Base-by-base conservation (phyloP, 768 basidiomycete species). In the Trametes sanguinea region DNA sequence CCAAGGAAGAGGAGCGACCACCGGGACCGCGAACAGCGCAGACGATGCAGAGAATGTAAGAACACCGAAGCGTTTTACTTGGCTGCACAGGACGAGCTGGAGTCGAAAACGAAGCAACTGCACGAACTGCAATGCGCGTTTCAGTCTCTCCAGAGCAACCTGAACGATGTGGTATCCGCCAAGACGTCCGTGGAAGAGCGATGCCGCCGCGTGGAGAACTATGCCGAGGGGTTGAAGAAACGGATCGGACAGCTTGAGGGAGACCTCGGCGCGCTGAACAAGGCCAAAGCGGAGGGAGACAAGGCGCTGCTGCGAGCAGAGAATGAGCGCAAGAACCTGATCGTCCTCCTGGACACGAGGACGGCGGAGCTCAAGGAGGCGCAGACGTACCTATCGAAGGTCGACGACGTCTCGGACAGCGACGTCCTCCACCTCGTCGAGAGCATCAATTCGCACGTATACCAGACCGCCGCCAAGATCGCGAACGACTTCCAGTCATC, bases 381-480 rank as follows among this genome's bases (percentile, higher is more conserved):
- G 10, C 81, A 81, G 65, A 75, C 73, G 53, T 84, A 81, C 74
- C 72, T 81, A 48, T 74, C 75, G 1, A 80, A 76, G 22, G 76
- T 76, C 1, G 82, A 83, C 63, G 44, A 70, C 1, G 72, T 78
- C 52, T 78, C 83, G 2, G 77, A 76, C 8, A 77, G 76, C 6
- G 83, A 86, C 40, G 76, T 84, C 17, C 72, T 78, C 45, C 69
- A 63, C 2, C 76, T 80, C 64, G 70, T 85, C 16, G 75, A 80
- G 52, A 71, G 73, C 22, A 70, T 85, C 30, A 81, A 85, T 51
- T 71, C 79, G 2, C 78, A 80, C 62, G 80, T 84, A 43, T 77
- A 77, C 40, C 82, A 85, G 67, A 78, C 77, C n/a, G 80, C 83
- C 1, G 79, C 80, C 0, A 76, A 74, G 60, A 76, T 85, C 61